phyloP scores from a whole-genome alignment of 495 filamentous ascomycete species.

The Annulohypoxylon bovei region DNA sequence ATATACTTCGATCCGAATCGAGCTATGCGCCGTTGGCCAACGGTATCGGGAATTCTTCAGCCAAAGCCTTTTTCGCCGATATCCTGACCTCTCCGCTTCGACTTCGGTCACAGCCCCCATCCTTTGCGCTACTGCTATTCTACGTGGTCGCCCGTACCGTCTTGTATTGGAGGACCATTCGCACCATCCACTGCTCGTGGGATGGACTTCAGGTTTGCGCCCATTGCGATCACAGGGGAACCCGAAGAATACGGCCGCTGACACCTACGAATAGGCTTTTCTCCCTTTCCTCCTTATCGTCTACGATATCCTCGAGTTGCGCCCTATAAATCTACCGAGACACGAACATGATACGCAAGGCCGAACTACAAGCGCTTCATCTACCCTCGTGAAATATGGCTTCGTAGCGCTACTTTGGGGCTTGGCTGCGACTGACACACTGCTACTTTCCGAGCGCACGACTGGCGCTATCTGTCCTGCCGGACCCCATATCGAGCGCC shows the following conservation, averaged over 20 bases:
- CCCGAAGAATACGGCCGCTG: neutral
- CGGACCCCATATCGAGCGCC: constrained; percentile 32
- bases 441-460: constrained; percentile 33
- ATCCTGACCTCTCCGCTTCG: constrained; percentile 26
- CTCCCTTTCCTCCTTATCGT: constrained; percentile 39
- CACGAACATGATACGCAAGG: constrained; percentile 20
- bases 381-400: constrained; percentile 23
- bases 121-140: constrained; percentile 34
- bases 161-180: constrained; percentile 40
- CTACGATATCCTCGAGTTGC: constrained; percentile 28
- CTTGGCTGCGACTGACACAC: constrained; percentile 36
- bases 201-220: constrained; percentile 44
- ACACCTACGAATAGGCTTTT: constrained; percentile 26
- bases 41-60: neutral
- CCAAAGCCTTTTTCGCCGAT: constrained; percentile 22
- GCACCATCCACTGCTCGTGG: constrained; percentile 48
- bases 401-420: constrained; percentile 41
- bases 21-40: constrained; percentile 5
- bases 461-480: constrained; percentile 44
- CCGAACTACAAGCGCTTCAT: constrained; percentile 6
- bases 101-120: constrained; percentile 19
- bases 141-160: constrained; percentile 36
- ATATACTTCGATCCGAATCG: constrained; percentile 21
- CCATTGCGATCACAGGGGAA: neutral
- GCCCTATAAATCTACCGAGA: constrained; percentile 26